Evolutionary conservation across 257 asterid species (phyloP).

Genomic region (Solanum bulbocastanum): DNA sequence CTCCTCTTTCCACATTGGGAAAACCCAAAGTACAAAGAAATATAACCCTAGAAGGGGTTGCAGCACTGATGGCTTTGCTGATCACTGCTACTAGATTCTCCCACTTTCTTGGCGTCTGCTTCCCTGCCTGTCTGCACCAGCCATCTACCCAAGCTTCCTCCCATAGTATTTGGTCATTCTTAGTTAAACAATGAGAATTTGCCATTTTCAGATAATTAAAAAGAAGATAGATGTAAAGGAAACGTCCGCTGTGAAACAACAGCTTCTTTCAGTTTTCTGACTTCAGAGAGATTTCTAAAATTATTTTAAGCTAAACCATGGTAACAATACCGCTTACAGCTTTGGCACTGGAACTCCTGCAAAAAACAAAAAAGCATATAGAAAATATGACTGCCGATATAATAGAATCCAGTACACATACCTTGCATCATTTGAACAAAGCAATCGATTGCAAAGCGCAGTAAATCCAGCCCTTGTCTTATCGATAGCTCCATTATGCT

Average conservation of each 20-base stretch:
- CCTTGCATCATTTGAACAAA: conserved; percentile 91
- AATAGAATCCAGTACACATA: conserved; percentile 10
- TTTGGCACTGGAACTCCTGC: neutral
- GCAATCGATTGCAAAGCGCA: conserved; percentile 94
- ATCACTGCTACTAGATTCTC: neutral
- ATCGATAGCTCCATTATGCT: conserved; percentile 96
- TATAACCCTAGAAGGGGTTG: neutral
- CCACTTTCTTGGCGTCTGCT: neutral
- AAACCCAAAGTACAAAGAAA: neutral
- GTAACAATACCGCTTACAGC: neutral
- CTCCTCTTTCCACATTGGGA: neutral
- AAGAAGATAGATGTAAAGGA: neutral
- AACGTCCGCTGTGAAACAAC: neutral
- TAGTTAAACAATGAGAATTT: neutral
- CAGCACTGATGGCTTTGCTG: neutral
- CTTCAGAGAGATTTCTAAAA: neutral
- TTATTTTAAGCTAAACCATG: neutral
- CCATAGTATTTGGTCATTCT: neutral
- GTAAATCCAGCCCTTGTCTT: conserved; percentile 99
- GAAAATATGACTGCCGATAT: neutral
- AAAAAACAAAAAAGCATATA: neutral
- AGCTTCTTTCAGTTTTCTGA: neutral
- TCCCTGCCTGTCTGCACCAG: neutral
- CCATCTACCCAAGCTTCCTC: neutral
- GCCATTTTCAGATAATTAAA: neutral